Percentiles rank a stretch among this genome's conserved stretches.
Evolutionary conservation across 257 asterid species (phyloP).

Genomic region (Solanum paucissectum): DNA sequence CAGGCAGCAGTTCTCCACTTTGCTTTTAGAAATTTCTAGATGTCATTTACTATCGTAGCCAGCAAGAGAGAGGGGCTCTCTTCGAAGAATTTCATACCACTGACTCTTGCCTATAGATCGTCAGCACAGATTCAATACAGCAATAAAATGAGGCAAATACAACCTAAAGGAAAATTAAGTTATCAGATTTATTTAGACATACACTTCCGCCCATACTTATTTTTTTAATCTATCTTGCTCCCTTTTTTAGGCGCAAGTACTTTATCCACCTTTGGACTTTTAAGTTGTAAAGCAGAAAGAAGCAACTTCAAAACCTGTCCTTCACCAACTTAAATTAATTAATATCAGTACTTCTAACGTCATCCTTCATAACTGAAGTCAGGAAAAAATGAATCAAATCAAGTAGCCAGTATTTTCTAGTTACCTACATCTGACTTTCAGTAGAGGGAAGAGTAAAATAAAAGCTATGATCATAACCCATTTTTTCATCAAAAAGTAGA

Average conservation of each 20-base stretch:
- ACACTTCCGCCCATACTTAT: background rate
- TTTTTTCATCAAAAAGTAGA: background rate
- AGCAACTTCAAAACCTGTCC: background rate
- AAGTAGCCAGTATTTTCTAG: background rate
- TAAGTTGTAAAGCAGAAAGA: background rate
- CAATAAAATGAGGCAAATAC: background rate
- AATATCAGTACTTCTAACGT: background rate
- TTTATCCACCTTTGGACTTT: background rate
- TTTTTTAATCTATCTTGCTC: background rate
- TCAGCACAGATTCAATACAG: background rate
- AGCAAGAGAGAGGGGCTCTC: background rate
- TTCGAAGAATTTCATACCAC: background rate
- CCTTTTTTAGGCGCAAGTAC: background rate
- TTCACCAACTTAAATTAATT: background rate
- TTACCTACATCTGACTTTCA: background rate
- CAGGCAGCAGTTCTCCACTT: background rate
- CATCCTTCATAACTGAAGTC: background rate
- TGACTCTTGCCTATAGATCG: background rate
- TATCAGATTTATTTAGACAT: background rate
- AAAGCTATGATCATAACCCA: background rate
- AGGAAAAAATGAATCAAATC: background rate
- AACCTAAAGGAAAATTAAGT: background rate
- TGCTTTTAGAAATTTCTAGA: background rate
- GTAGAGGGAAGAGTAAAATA: background rate
- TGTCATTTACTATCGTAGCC: background rate